Base-by-base conservation (phyloP, 1,284 basidiomycete species). In the Cerrena zonata region DNA sequence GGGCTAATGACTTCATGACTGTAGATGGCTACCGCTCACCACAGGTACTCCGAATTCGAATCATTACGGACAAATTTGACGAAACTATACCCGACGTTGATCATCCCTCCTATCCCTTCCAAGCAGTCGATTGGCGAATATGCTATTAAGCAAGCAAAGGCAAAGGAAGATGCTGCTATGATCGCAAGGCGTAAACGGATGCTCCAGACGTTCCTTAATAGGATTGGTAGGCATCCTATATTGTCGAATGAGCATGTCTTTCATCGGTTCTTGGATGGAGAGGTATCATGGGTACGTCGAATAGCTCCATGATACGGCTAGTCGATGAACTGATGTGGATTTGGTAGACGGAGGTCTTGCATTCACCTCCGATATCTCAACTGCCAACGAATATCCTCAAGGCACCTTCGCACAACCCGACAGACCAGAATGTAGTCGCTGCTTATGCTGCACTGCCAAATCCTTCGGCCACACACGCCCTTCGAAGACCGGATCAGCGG, bases 1-100 rank as follows among this genome's bases (percentile, higher is more conserved):
- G 36, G 50, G 21, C 36, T 15, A 18, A 15, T 47, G 22, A 48
- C 19, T 22, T 51, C 3, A 7, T 12, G 3, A 43, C 18, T 47
- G 46, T 65, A 95, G 92, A 81, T 77, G 56, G 78, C 84, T n/a
- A 87, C 91, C 61, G 84, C 91, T 4, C 82, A 86, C 43, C 89
- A 97, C 59, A 82, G 96, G 36, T 99, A 99, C 69, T 98, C 95
- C 3, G 93, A 98, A 65, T 99, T 99, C 67, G 92, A 98, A 69
- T 92, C 93, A 21, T 75, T 99, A 42, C 84, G 96, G 49, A 78
- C 82, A 50, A 89, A 81, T 50, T 80, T 99, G 43, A 77, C 85
- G 42, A 90, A 85, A 57, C 77, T 99, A 48, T 97, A 99, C 67
- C 96, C 96, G 0, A 97, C 94, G 12, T 74, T 95, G 58, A 98